A percentile compares a stretch with the other conserved stretches of the same genome.
These are phyloP conservation scores for Agroathelia rolfsii DNA, from an alignment of 1,284 basidiomycete species.

Conservation along the genomic window DNA sequence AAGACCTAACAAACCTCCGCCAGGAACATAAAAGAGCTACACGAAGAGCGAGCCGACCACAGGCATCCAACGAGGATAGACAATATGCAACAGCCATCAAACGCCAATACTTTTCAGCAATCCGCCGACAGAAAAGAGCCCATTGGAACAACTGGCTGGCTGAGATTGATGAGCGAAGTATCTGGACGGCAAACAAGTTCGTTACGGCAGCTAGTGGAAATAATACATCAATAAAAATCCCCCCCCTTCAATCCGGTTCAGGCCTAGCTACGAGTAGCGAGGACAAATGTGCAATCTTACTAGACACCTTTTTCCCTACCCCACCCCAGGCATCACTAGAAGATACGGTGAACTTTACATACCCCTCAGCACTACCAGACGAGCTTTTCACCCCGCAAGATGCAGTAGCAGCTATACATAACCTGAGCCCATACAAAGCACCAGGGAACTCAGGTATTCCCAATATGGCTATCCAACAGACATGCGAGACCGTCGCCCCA, in stretches of 20 bases:
- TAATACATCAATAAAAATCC: conserved; percentile 17
- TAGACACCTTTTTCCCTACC: conserved; percentile 26
- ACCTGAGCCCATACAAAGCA: conserved; percentile 22
- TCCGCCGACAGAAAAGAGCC: too few species aligned
- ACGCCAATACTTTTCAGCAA: conserved; percentile 14
- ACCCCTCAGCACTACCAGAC: conserved; percentile 2
- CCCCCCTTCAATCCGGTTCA: too few species aligned
- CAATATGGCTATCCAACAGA: conserved; percentile 20
- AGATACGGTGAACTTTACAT: too few species aligned
- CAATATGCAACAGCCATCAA: too few species aligned
- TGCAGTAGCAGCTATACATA: conserved; percentile 8
- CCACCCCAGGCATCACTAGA: too few species aligned
- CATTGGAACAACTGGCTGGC: conserved; percentile 24
- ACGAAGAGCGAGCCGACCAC: conserved; percentile 12
- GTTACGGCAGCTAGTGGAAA: conserved; percentile 17
- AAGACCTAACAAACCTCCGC: conserved; percentile 14
- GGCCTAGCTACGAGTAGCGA: conserved; percentile 26
- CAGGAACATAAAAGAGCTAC: too few species aligned
- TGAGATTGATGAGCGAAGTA: conserved; percentile 10
- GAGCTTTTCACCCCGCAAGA: conserved; percentile 18
- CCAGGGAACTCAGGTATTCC: conserved; percentile 22
- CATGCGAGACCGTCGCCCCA: conserved; percentile 10
- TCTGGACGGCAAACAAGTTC: conserved; percentile 21
- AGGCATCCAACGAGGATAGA: conserved; percentile 13
- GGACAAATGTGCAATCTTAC: conserved; percentile 32